Conservation (phyloP, 169 alveolate genomes). For the Pseudocohnilembus persalinus region DNA sequence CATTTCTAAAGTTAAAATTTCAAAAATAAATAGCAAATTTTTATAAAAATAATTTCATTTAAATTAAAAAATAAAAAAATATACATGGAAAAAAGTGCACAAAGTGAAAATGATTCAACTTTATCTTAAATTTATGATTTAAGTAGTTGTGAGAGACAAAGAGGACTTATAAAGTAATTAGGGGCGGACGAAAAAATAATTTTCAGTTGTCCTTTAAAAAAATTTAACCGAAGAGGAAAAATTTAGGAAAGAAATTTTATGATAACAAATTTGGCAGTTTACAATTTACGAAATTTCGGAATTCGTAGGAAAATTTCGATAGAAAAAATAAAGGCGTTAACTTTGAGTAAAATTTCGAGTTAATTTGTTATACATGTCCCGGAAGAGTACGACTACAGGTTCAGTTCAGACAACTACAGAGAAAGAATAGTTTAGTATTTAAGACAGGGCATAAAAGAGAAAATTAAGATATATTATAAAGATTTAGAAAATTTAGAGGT, state of each 20-base stretch:
- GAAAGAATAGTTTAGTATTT: neutral
- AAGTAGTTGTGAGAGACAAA: neutral
- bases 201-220: conserved; percentile 32
- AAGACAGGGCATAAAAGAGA: conserved; percentile 4
- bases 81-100: too few relatives aligned
- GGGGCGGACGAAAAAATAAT: conserved; percentile 27
- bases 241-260: conserved; percentile 45
- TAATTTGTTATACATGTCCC: conserved; percentile 74
- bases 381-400: conserved; percentile 73
- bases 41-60: too few relatives aligned
- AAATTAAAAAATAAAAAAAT: too few relatives aligned
- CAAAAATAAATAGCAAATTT: too few relatives aligned
- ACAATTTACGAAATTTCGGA: conserved; percentile 48
- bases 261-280: conserved; percentile 52
- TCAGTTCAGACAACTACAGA: conserved; percentile 39
- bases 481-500: neutral
- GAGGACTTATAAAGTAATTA: too few relatives aligned
- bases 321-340: conserved; percentile 34
- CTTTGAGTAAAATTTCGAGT: conserved; percentile 28
- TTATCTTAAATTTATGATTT: neutral
- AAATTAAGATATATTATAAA: neutral
- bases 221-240: conserved; percentile 39
- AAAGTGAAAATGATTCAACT: too few relatives aligned
- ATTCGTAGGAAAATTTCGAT: conserved; percentile 40
- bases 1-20: too few relatives aligned